These are phyloP conservation scores for Fraxinus velutina DNA, from an alignment of 305 asterid species.

Conservation along the genomic window DNA sequence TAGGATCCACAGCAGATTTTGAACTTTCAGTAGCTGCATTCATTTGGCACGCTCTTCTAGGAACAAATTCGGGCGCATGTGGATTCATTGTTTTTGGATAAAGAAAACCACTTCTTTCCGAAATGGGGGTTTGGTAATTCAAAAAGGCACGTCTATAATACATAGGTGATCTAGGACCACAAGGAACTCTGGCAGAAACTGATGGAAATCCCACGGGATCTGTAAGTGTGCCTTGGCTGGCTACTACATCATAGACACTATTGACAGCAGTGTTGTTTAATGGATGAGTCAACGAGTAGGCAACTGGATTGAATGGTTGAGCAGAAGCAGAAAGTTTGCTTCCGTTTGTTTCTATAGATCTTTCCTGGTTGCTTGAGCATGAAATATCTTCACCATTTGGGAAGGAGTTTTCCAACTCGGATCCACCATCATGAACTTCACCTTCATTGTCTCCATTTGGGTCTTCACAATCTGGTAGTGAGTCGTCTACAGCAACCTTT, in stretches of 20 bases:
- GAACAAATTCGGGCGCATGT: slow-evolving; percentile 91
- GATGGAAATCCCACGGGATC: slow-evolving; percentile 78
- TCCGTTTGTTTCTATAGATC: slow-evolving; percentile 59
- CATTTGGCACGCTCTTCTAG: slow-evolving; percentile 62
- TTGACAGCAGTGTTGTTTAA: slow-evolving; percentile 46
- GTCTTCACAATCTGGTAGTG: slow-evolving; percentile 42
- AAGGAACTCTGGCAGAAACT: slow-evolving; percentile 84
- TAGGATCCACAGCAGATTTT: slow-evolving; percentile 32
- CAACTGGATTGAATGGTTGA: slow-evolving; percentile 81
- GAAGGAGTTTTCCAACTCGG: slow-evolving; percentile 39
- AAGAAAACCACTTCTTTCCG: slow-evolving; percentile 42
- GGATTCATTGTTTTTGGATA: slow-evolving; percentile 79
- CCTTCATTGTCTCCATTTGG: slow-evolving; percentile 42
- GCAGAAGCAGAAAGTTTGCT: slow-evolving; percentile 98
- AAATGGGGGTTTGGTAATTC: slow-evolving; percentile 52
- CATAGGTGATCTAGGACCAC: slow-evolving; percentile 93
- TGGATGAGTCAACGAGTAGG: slow-evolving; percentile 51
- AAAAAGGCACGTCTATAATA: slow-evolving; percentile 63
- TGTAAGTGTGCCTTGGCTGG: slow-evolving; percentile 52
- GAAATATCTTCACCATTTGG: slow-evolving; percentile 49
- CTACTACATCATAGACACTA: slow-evolving; percentile 60
- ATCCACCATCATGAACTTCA: slow-evolving; percentile 42
- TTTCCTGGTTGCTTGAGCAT: slow-evolving; percentile 48
- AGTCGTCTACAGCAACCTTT: slow-evolving; percentile 40
- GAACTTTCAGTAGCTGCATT: slow-evolving; percentile 50